Conservation (phyloP, 208 protist genomes). For the Acanthamoeba culbertsoni region DNA sequence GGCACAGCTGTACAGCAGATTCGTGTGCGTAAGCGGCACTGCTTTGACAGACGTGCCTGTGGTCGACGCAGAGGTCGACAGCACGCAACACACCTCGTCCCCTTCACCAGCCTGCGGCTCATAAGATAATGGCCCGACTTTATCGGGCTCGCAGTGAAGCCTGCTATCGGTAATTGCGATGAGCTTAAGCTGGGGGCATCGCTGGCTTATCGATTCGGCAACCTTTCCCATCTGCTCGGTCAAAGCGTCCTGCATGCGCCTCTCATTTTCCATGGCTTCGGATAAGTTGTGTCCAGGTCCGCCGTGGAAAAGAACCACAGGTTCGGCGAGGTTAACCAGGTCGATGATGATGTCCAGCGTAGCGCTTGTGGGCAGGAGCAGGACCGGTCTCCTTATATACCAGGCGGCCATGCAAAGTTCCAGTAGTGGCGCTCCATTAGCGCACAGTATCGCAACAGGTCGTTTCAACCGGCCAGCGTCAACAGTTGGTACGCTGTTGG, state of each 20-base stretch:
- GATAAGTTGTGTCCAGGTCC: background rate
- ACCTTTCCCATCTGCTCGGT: background rate
- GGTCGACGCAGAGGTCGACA: constrained; percentile 43
- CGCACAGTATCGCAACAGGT: background rate
- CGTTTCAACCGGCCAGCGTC: background rate
- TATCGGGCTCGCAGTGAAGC: background rate
- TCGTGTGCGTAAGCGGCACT: constrained; percentile 12
- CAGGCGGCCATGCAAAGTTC: constrained; percentile 42
- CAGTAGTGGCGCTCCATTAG: background rate
- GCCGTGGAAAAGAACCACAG: background rate
- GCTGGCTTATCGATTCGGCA: background rate
- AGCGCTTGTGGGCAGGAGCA: constrained; percentile 38
- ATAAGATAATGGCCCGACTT: background rate
- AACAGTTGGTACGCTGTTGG: background rate
- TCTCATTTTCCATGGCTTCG: background rate
- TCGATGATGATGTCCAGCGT: constrained; percentile 45
- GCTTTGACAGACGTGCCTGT: constrained; percentile 52
- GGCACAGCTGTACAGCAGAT: constrained; percentile 48
- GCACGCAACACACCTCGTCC: constrained; percentile 3
- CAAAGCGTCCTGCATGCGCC: background rate
- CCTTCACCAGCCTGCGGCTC: background rate
- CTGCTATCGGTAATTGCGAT: background rate
- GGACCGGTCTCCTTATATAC: background rate
- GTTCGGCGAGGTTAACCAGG: constrained; percentile 19
- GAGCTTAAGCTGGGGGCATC: background rate